These are phyloP conservation scores for Aspergillus ochraceoroseus DNA, from an alignment of 2,329 filamentous ascomycete species.

Conservation along the genomic window DNA sequence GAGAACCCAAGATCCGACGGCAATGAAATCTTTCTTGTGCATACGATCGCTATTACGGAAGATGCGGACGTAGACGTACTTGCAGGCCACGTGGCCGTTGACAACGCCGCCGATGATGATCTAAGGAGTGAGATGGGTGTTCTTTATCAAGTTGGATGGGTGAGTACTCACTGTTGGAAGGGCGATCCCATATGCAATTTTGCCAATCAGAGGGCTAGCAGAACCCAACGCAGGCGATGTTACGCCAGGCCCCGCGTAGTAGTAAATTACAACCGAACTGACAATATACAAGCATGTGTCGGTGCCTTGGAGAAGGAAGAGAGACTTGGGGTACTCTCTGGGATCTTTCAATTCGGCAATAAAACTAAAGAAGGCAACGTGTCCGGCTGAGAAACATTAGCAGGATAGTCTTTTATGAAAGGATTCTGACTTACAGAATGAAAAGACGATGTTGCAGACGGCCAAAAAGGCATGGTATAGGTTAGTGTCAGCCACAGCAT, in stretches of 20 bases:
- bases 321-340: constrained; percentile 57
- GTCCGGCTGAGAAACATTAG: constrained; percentile 49
- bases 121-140: too few relatives aligned
- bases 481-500: constrained; percentile 41
- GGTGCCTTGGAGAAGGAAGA: constrained; percentile 56
- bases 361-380: constrained; percentile 65
- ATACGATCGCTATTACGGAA: constrained; percentile 58
- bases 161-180: constrained; percentile 57
- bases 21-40: constrained; percentile 48
- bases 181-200: constrained; percentile 64
- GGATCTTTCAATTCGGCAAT: constrained; percentile 61
- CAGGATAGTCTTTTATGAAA: constrained; percentile 47
- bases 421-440: constrained; percentile 55
- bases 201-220: constrained; percentile 52
- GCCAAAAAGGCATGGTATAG: constrained; percentile 57
- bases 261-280: constrained; percentile 64
- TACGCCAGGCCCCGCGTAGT: constrained; percentile 58
- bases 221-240: constrained; percentile 63
- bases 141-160: too few relatives aligned
- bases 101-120: constrained; percentile 69
- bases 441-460: constrained; percentile 65
- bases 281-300: constrained; percentile 61
- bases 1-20: constrained; percentile 55
- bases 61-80: constrained; percentile 61
- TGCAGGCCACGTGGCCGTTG: constrained; percentile 61